Conservation (phyloP, 345 rosid species). For the Trapa incisa region DNA sequence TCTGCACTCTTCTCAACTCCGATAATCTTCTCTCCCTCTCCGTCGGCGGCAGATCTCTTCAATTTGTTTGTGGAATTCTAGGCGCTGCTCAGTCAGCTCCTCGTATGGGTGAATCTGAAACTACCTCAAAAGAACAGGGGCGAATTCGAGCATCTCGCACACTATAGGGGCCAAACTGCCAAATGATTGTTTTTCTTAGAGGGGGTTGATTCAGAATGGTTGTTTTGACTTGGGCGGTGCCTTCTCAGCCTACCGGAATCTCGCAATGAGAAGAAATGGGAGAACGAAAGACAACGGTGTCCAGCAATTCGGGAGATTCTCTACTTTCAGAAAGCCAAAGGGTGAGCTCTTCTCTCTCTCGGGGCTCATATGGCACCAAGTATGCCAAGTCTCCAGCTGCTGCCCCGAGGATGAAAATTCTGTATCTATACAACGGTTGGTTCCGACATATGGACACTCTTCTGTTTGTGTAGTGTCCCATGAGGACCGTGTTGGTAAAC, state of each 20-base stretch:
- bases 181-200: background rate
- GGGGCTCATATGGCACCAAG: too few relatives aligned
- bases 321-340: too few relatives aligned
- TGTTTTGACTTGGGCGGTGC: background rate
- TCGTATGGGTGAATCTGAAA: background rate
- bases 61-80: slow-evolving; percentile 36
- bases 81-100: slow-evolving; percentile 3
- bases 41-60: slow-evolving; percentile 36
- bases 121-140: background rate
- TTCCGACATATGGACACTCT: too few relatives aligned
- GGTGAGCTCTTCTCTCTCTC: too few relatives aligned
- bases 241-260: background rate
- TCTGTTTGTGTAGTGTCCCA: too few relatives aligned
- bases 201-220: background rate
- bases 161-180: background rate
- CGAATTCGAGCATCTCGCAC: background rate
- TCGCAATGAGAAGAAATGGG: background rate
- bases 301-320: background rate
- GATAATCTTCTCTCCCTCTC: slow-evolving; percentile 39
- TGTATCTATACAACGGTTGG: too few relatives aligned
- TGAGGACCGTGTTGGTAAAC: too few relatives aligned
- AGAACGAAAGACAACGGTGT: too few relatives aligned
- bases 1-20: slow-evolving; percentile 27
- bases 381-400: too few relatives aligned
- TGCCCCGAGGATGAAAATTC: too few relatives aligned